Percentiles rank a stretch among this genome's conserved stretches.
These are phyloP conservation scores for Pseudogymnoascus sp. DNA, from an alignment of 2,329 filamentous ascomycete genomes.

Conservation along the genomic window DNA sequence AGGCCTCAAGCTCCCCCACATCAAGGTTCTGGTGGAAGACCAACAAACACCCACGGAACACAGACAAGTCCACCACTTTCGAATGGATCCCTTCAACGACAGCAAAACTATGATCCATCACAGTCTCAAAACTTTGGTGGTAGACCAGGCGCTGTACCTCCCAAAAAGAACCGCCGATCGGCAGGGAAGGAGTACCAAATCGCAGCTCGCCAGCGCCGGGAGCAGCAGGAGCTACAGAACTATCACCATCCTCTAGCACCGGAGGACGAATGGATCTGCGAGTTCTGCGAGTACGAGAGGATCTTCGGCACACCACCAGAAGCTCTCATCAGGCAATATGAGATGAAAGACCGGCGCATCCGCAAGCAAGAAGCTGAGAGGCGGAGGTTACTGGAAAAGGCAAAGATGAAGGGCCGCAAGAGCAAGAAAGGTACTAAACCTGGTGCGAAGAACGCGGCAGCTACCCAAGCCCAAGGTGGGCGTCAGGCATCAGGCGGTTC, in stretches of 20 bases:
- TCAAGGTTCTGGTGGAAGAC: constrained; percentile 13
- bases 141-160: constrained; percentile 25
- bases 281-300: constrained; percentile 95
- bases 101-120: constrained; percentile 13
- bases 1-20: constrained; percentile 31
- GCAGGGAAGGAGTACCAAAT: constrained; percentile 62
- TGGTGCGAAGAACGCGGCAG: constrained; percentile 15
- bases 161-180: constrained; percentile 56
- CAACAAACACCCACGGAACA: constrained; percentile 25
- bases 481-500: constrained; percentile 25
- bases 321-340: constrained; percentile 82
- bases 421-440: constrained; percentile 73
- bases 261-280: constrained; percentile 87
- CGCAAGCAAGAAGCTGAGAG: constrained; percentile 82
- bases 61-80: constrained; percentile 24
- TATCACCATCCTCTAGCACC: constrained; percentile 59
- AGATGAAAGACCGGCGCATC: constrained; percentile 83
- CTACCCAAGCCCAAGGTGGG: constrained; percentile 15
- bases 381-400: constrained; percentile 76
- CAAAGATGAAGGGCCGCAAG: constrained; percentile 87
- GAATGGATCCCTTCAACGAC: background rate
- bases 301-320: constrained; percentile 85
- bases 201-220: constrained; percentile 69
- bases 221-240: constrained; percentile 69
- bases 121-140: background rate